These are phyloP conservation scores for Podaxis carcinomalis DNA, from an alignment of 768 basidiomycete genomes.

Conservation along the genomic window DNA sequence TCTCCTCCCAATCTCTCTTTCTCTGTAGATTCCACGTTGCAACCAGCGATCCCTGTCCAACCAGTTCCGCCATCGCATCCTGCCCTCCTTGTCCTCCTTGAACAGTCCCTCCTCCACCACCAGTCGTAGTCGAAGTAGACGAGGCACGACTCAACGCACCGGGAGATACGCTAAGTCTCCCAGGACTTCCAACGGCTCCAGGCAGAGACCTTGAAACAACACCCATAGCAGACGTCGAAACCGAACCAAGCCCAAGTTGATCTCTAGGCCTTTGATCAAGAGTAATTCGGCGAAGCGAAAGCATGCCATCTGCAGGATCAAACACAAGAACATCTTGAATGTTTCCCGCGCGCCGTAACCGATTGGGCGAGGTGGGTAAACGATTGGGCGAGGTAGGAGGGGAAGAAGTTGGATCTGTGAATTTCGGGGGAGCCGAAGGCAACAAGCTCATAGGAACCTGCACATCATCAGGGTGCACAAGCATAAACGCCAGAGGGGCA, in stretches of 20 bases:
- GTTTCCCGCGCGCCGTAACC: constrained; percentile 32
- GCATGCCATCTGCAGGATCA: constrained; percentile 50
- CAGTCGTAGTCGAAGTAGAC: constrained; percentile 24
- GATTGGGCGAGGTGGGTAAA: constrained; percentile 24
- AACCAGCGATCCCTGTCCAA: constrained; percentile 35
- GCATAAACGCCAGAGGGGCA: constrained; percentile 52
- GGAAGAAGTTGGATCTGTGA: constrained; percentile 16
- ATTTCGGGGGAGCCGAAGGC: constrained; percentile 15
- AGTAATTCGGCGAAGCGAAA: constrained; percentile 52
- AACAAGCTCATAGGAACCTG: constrained; percentile 36
- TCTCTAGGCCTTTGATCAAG: constrained; percentile 35
- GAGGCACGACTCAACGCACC: constrained; percentile 32
- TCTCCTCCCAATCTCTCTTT: constrained; percentile 47
- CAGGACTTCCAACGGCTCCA: constrained; percentile 30
- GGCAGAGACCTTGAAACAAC: constrained; percentile 63
- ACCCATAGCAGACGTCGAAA: constrained; percentile 27
- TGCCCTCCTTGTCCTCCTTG: neutral
- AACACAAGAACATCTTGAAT: constrained; percentile 69
- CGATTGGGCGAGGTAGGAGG: constrained; percentile 26
- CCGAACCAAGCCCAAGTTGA: constrained; percentile 20
- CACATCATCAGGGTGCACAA: constrained; percentile 37
- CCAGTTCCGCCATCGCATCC: constrained; percentile 29
- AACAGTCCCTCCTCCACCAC: neutral
- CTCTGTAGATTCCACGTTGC: constrained; percentile 66
- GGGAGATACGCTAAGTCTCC: neutral